Evolutionary conservation across 306 rosid species (phyloP), one percentile per base, ranked within the genome.

Genomic region (Cicer chorassanicum): DNA sequence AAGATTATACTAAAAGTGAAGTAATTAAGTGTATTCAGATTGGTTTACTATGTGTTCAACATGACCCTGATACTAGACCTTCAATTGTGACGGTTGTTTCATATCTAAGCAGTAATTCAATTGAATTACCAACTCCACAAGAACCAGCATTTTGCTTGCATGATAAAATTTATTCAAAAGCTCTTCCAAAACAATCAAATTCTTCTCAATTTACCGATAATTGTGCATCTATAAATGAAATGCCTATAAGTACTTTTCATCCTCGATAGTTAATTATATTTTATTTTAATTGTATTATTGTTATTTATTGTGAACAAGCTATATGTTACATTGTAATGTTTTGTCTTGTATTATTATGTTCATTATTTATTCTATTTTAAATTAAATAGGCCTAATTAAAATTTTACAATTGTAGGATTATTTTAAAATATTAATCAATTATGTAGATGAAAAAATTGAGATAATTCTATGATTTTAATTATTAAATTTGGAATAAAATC

Each of bases 11-110:
- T 40, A 19, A 64, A 41, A 56, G 2, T 1, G 63, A 56, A 56
- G 39, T 56, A n/a, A 56, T 56, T 1, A 56, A 1, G 7, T 56
- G 40, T 6, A 56, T 56, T 56, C n/a, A 56, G 4, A 56, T 56
- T 56, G 40, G 63, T 56, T 29, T 56, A 24, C 10, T 56, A 56
- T 62, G 68, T 62, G 68, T 62, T 39, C 68, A 62, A 62, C 48
- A 39, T 38, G 19, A 62, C n/a, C 13, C 68, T 0, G 48, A 14
- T 39, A 46, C 12, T 8, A 62, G 68, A 62, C 68, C 68, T n/a
- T n/a, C 68, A 39, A 62, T 62, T 13, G 45, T 18, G 10, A 38
- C 29, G 8, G 4, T 62, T 62, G 48, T 0, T 8, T 62, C 68
- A 2, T 62, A 63, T 40, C 68, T 63, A 39, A 63, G 29, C 5